phyloP scores from a whole-genome alignment of 2,329 filamentous ascomycete species.

The Aspergillus awamori region DNA sequence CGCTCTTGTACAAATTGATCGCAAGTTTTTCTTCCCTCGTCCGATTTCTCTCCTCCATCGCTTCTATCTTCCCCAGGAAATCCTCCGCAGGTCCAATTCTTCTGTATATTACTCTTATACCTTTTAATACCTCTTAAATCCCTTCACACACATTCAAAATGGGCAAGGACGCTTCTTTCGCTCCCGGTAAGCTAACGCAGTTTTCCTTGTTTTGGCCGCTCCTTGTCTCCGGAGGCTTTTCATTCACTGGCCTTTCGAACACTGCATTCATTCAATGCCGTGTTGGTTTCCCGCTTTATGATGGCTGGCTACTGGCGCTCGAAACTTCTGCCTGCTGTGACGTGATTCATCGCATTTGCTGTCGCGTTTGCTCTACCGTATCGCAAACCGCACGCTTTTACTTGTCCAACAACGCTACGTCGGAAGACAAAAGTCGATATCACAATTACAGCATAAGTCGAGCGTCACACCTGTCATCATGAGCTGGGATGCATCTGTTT shows the following conservation, averaged over 20 bases:
- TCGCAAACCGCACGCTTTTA: background rate
- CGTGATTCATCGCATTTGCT: background rate
- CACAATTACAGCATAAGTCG: background rate
- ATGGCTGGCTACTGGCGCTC: background rate
- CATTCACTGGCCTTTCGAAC: constrained; percentile 1
- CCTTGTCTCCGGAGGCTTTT: constrained; percentile 2
- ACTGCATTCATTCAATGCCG: background rate
- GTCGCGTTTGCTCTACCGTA: background rate
- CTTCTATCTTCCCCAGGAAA: constrained; percentile 21
- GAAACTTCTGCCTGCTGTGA: background rate
- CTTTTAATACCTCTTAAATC: constrained; percentile 31
- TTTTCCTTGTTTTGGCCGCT: constrained; percentile 7
- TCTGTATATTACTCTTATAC: constrained; percentile 26
- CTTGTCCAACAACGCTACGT: background rate
- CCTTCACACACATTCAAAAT: constrained; percentile 36
- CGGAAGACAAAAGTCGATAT: background rate
- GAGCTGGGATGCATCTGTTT: constrained; percentile 31
- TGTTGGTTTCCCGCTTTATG: background rate
- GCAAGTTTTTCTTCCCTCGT: constrained; percentile 36
- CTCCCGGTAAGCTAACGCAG: constrained; percentile 46
- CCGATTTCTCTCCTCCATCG: constrained; percentile 19
- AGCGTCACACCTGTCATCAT: constrained; percentile 19
- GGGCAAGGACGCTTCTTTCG: constrained; percentile 50
- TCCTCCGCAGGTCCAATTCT: constrained; percentile 31
- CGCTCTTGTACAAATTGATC: constrained; percentile 37